Evolutionary conservation across 495 filamentous ascomycete genomes (phyloP), one percentile per base, ranked within the genome.

Genomic region (Penicillium tannophilum): DNA sequence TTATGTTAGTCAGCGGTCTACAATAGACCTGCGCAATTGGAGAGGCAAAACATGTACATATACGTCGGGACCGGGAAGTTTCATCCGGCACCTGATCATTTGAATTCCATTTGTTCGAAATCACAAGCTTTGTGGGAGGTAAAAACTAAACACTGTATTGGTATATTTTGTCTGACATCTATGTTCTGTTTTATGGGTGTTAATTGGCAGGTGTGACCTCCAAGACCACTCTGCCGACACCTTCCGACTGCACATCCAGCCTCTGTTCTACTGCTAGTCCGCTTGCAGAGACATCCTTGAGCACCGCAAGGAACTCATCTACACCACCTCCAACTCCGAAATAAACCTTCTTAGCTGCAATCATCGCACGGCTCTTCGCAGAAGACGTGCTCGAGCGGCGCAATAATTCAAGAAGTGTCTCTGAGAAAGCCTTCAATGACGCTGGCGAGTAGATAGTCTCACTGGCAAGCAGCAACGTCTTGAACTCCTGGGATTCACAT

Each of bases 291-390:
- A 80, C 75, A 20, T 70, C 78, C 54, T 76, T 71, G 56, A 91
- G 76, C 59, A 82, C 82, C 31, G 80, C 73, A 51, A 92, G 79
- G 68, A 98, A 97, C 65, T 93, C 92, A 70, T 93, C 88, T 43
- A 98, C 84, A 19, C 92, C 91, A 19, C 94, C 94, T 3, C 94
- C 94, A 54, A 98, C 94, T 5, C 94, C 94, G 67, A 98, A 98
- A 71, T 98, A 98, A 2, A 97, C 85, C 72, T 86, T 85, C 77
- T 98, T 98, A 3, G 94, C 94, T 5, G 86, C 94, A 2, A 98
- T 79, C n/a, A 96, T 71, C 6, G 91, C 91, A 55, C 79, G 83
- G 31, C 82, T 83, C 39, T 62, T 70, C 28, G 51, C 58, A 11
- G 71, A 55, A 6, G 61, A 73, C 31, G 72, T 69, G 50, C 74